Conservation (phyloP, 1,284 basidiomycete species). For the Rhodotorula sp. region DNA sequence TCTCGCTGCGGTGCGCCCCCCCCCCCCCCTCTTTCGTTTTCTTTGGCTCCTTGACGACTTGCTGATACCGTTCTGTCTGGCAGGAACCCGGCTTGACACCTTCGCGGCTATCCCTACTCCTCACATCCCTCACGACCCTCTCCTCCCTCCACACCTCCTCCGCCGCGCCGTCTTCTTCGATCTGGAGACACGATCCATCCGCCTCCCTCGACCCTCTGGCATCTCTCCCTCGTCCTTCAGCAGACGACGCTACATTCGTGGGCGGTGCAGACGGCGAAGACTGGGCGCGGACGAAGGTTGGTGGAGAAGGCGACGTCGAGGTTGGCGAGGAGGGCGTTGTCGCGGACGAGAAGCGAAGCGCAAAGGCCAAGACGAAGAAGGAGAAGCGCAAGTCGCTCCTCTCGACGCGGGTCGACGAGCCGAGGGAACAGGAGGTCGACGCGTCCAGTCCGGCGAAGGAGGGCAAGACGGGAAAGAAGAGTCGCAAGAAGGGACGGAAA, state of each 20-base stretch:
- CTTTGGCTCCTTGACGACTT: fast-evolving
- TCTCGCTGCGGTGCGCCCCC: constrained; percentile 35
- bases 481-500: constrained; percentile 7
- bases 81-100: constrained; percentile 38
- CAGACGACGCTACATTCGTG: constrained; percentile 1
- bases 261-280: constrained; percentile 10
- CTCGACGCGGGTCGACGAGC: constrained; percentile 25
- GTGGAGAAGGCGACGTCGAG: constrained; percentile 37
- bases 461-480: constrained; percentile 15
- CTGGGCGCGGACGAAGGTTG: constrained; percentile 33
- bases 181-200: constrained; percentile 35
- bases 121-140: constrained; percentile 38
- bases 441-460: background rate
- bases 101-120: constrained; percentile 34
- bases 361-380: constrained; percentile 8
- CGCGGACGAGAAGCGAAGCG: constrained; percentile 25
- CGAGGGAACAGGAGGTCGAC: background rate
- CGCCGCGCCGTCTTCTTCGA: constrained; percentile 21
- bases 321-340: constrained; percentile 37
- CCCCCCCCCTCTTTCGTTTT: background rate
- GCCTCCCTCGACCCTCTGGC: constrained; percentile 36
- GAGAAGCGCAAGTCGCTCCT: constrained; percentile 12
- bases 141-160: constrained; percentile 38
- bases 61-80: background rate
- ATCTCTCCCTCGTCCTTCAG: background rate